A percentile compares a stretch with the other conserved stretches of the same genome.
These are phyloP conservation scores for Aspergillus pseudonomiae DNA, from an alignment of 2,329 filamentous ascomycete genomes.

Conservation along the genomic window DNA sequence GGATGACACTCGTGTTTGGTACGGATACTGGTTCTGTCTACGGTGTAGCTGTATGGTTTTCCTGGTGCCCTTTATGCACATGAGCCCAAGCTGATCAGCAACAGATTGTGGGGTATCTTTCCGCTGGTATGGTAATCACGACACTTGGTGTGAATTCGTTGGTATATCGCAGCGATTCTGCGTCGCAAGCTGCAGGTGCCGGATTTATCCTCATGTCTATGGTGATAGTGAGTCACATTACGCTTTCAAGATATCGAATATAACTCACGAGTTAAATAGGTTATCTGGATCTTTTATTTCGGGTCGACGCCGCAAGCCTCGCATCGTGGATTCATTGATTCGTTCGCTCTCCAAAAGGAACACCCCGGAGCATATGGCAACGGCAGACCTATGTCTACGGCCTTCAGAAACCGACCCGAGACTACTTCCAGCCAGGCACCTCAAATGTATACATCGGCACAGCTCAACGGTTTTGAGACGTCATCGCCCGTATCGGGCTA, in stretches of 20 bases:
- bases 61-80: background rate
- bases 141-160: constrained; percentile 84
- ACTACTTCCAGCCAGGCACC: constrained; percentile 76
- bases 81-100: constrained; percentile 28
- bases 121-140: constrained; percentile 79
- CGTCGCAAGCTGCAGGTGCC: constrained; percentile 80
- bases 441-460: constrained; percentile 96
- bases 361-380: constrained; percentile 60
- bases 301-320: constrained; percentile 86
- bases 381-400: constrained; percentile 73
- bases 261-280: constrained; percentile 57
- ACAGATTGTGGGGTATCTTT: constrained; percentile 82
- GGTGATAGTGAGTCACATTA: constrained; percentile 69
- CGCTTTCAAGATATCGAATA: background rate
- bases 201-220: constrained; percentile 94
- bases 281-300: constrained; percentile 99
- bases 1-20: constrained; percentile 79
- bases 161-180: constrained; percentile 73
- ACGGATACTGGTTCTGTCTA: constrained; percentile 85
- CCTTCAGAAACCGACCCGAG: constrained; percentile 74
- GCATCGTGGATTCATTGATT: constrained; percentile 90
- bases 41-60: constrained; percentile 71
- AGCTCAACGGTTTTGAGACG: constrained; percentile 94
- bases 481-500: constrained; percentile 79
- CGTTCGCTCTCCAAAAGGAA: constrained; percentile 92